Percentiles rank a stretch among this genome's conserved stretches.
Conservation (phyloP, 768 basidiomycete species). For the Boletus reticuloceps region DNA sequence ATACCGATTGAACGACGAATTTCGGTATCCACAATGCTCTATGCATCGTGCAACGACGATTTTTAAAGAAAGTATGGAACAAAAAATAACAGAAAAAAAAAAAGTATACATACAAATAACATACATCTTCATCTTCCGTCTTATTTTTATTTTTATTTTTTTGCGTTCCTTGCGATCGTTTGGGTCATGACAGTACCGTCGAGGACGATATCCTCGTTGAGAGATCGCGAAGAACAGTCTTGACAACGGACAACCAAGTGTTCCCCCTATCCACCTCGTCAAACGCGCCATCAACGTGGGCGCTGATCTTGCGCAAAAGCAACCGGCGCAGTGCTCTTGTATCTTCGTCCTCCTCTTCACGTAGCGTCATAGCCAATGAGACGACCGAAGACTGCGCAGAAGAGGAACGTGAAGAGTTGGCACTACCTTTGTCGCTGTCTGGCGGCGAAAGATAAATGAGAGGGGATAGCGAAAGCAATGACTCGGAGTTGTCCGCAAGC, state of each 20-base stretch:
- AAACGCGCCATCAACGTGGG: constrained; percentile 50
- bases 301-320: constrained; percentile 64
- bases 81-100: neutral
- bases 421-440: constrained; percentile 7
- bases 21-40: neutral
- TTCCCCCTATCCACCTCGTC: constrained; percentile 62
- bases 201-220: constrained; percentile 26
- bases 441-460: constrained; percentile 24
- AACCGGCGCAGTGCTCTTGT: constrained; percentile 58
- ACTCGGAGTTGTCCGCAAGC: neutral
- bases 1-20: constrained; percentile 5
- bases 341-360: constrained; percentile 63
- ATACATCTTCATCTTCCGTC: constrained; percentile 19
- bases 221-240: constrained; percentile 58
- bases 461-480: constrained; percentile 3
- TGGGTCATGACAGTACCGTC: constrained; percentile 10
- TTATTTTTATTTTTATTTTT: constrained; percentile 1
- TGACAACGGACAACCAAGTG: constrained; percentile 62
- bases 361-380: constrained; percentile 50
- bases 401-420: constrained; percentile 17
- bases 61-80: constrained; percentile 10
- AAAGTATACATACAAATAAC: constrained; percentile 35
- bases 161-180: neutral
- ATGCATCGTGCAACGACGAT: neutral
- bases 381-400: constrained; percentile 36